These are phyloP conservation scores for Colletotrichum theobromicola DNA, from an alignment of 2,329 filamentous ascomycete genomes.

Conservation along the genomic window DNA sequence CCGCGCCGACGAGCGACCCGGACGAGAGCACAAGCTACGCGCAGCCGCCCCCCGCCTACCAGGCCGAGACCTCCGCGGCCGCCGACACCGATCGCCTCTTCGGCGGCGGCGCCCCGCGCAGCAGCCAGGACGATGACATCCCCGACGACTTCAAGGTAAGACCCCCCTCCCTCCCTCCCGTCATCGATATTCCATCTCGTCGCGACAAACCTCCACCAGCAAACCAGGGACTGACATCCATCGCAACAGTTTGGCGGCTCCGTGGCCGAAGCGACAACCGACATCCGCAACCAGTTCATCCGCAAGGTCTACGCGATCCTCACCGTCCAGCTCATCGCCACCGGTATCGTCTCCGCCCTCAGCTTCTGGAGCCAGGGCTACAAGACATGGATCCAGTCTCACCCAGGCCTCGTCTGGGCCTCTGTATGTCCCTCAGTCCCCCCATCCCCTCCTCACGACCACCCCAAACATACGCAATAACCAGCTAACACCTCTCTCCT, in stretches of 20 bases:
- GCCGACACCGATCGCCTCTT: conserved; percentile 63
- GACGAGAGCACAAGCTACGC: conserved; percentile 74
- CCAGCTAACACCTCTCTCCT: background rate
- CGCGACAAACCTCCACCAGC: too few relatives aligned
- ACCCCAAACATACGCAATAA: background rate
- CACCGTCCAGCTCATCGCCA: conserved; percentile 90
- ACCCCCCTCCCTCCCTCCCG: background rate
- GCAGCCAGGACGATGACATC: conserved; percentile 81
- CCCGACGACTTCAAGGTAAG: conserved; percentile 95
- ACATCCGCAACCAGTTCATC: conserved; percentile 96
- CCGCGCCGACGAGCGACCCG: conserved; percentile 85
- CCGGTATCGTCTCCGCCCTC: conserved; percentile 78
- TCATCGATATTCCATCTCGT: background rate
- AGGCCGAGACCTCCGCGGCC: conserved; percentile 49
- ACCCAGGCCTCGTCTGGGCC: conserved; percentile 84
- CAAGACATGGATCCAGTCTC: conserved; percentile 83
- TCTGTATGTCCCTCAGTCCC: conserved; percentile 59
- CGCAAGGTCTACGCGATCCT: conserved; percentile 98
- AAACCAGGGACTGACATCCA: background rate
- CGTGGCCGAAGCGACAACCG: conserved; percentile 90
- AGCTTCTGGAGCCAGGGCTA: conserved; percentile 86
- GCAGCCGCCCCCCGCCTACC: conserved; percentile 85
- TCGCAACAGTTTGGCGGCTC: conserved; percentile 85
- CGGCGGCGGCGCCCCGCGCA: conserved; percentile 71
- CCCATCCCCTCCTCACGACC: background rate